Percentiles rank a stretch among this genome's conserved stretches.
These are phyloP conservation scores for Sphaerulina musiva DNA, from an alignment of 2,329 filamentous ascomycete genomes.

Conservation along the genomic window DNA sequence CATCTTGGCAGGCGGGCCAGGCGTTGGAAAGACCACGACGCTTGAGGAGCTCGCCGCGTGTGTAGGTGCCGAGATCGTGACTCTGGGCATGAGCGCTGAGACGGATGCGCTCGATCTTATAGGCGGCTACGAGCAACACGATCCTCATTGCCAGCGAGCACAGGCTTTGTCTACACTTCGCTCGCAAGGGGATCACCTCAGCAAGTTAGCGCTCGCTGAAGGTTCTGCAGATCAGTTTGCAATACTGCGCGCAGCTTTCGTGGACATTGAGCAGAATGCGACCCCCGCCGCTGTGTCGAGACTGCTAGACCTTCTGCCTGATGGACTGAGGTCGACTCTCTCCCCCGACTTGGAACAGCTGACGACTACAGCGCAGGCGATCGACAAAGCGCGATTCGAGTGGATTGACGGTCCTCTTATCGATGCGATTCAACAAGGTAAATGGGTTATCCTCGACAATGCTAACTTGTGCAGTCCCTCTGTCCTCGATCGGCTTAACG, in stretches of 20 bases:
- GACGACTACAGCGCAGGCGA: conserved; percentile 29
- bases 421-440: conserved; percentile 73
- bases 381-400: conserved; percentile 77
- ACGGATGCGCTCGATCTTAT: conserved; percentile 96
- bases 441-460: conserved; percentile 94
- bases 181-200: conserved; percentile 5
- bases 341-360: conserved; percentile 11
- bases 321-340: conserved; percentile 4
- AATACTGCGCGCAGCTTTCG: conserved; percentile 8
- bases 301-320: conserved; percentile 9
- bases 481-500: conserved; percentile 89
- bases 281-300: background rate
- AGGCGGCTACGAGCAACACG: conserved; percentile 91
- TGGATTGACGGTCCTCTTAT: conserved; percentile 94
- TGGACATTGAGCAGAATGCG: conserved; percentile 1
- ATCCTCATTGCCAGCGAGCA: conserved; percentile 55
- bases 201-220: conserved; percentile 15
- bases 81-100: conserved; percentile 87
- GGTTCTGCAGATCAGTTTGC: conserved; percentile 6
- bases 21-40: conserved; percentile 77
- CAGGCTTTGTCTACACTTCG: conserved; percentile 20
- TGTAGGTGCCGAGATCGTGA: conserved; percentile 67
- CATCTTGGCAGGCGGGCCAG: conserved; percentile 78
- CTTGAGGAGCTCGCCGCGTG: conserved; percentile 74
- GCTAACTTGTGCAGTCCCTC: conserved; percentile 94